A percentile compares a stretch with the other conserved stretches of the same genome.
Evolutionary conservation across 805 yeast genomes (phyloP).

Genomic region (Lipomyces spencermartinsiae): DNA sequence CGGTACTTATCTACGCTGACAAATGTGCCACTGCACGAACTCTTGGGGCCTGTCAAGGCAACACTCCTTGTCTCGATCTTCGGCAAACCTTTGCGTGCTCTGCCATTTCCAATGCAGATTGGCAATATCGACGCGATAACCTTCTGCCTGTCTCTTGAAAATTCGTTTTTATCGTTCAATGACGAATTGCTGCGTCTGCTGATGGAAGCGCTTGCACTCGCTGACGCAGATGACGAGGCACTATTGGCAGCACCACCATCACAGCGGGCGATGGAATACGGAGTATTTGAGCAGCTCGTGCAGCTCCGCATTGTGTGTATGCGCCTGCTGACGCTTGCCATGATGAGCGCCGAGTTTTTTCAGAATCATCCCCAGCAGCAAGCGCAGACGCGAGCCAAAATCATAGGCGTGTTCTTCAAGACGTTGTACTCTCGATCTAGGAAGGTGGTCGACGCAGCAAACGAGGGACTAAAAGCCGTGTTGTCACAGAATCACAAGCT

Average conservation of each 20-base stretch:
- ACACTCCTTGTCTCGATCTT: slow-evolving; percentile 89
- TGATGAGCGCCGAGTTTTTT: slow-evolving; percentile 83
- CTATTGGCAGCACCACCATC: slow-evolving; percentile 67
- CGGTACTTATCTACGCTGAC: slow-evolving; percentile 72
- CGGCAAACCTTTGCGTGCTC: slow-evolving; percentile 94
- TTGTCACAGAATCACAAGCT: slow-evolving; percentile 83
- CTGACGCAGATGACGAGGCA: slow-evolving; percentile 97
- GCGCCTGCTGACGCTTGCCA: slow-evolving; percentile 76
- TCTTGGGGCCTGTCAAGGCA: slow-evolving; percentile 83
- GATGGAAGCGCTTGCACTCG: slow-evolving; percentile 89
- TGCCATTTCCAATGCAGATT: slow-evolving; percentile 98
- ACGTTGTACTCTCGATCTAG: slow-evolving; percentile 85
- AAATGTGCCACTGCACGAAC: slow-evolving; percentile 67
- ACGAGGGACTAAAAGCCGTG: slow-evolving; percentile 82
- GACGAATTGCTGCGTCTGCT: slow-evolving; percentile 86
- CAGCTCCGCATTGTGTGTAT: slow-evolving; percentile 91
- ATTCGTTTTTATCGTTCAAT: slow-evolving; percentile 81
- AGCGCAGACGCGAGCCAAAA: slow-evolving; percentile 70
- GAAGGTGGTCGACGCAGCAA: slow-evolving; percentile 91
- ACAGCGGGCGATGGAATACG: slow-evolving; percentile 81
- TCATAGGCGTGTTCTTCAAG: slow-evolving; percentile 92
- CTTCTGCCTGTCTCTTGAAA: slow-evolving; percentile 80
- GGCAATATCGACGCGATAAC: slow-evolving; percentile 98
- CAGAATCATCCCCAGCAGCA: slow-evolving; percentile 63
- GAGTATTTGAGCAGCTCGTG: slow-evolving; percentile 86